phyloP scores from a whole-genome alignment of 1,284 basidiomycete genomes.

The Xerocomus minutiporus region DNA sequence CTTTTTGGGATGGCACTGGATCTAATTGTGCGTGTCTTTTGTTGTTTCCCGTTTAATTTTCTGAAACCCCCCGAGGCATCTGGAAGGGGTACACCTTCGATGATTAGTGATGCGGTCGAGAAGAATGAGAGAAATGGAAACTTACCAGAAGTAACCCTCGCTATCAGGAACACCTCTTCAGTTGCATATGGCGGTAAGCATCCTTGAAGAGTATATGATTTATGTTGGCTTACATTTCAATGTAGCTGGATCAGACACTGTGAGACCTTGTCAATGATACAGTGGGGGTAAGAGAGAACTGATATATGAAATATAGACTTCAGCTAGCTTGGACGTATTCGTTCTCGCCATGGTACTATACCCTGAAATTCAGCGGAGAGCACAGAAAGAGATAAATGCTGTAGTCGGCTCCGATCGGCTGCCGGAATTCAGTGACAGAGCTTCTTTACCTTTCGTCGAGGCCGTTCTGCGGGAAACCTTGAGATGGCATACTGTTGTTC shows the following conservation, averaged over 20 bases:
- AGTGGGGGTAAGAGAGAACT: background rate
- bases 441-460: conserved; percentile 42
- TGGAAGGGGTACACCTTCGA: conserved; percentile 15
- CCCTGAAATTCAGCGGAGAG: conserved; percentile 40
- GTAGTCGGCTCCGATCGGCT: conserved; percentile 36
- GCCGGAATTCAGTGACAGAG: conserved; percentile 40
- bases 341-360: conserved; percentile 49
- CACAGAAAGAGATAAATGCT: conserved; percentile 43
- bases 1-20: conserved; percentile 26
- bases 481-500: conserved; percentile 46
- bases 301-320: conserved; percentile 34
- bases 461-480: conserved; percentile 51
- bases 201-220: background rate
- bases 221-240: conserved; percentile 2
- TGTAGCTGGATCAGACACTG: conserved; percentile 26
- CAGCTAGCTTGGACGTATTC: conserved; percentile 42
- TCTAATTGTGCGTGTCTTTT: conserved; percentile 17
- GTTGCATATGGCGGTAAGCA: conserved; percentile 26
- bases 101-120: conserved; percentile 21
- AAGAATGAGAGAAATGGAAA: conserved; percentile 20
- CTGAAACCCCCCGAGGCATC: conserved; percentile 11
- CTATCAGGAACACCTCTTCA: conserved; percentile 20
- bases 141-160: conserved; percentile 17
- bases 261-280: conserved; percentile 6
- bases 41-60: background rate